Evolutionary conservation across 345 rosid species (phyloP).

Genomic region (Populus ilicifolia): DNA sequence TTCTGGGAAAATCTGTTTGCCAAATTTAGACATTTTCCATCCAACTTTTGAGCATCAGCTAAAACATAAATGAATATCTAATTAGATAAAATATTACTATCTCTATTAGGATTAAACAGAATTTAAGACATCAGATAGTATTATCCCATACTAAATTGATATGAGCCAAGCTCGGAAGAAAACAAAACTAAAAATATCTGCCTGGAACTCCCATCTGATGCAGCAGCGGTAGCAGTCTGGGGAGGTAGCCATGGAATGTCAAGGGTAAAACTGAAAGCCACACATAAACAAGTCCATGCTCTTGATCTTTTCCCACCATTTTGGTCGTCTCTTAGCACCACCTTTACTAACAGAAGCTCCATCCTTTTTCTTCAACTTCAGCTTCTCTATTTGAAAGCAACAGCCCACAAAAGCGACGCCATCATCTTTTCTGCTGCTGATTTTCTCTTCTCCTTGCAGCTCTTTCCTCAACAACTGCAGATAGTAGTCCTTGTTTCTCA

Average conservation of each 20-base stretch:
- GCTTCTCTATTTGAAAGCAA: slow-evolving; percentile 20
- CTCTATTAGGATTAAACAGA: background rate
- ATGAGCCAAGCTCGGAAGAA: too few relatives aligned
- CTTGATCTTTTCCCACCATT: slow-evolving; percentile 43
- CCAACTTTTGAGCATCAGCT: background rate
- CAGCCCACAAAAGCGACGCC: slow-evolving; percentile 10
- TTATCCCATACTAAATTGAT: too few relatives aligned
- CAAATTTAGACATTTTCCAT: background rate
- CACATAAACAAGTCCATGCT: slow-evolving; percentile 31
- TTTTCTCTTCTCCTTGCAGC: background rate
- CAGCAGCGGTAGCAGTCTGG: background rate
- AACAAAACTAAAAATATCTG: background rate
- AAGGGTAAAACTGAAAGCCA: slow-evolving; percentile 7
- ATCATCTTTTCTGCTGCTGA: background rate
- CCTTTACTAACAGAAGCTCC: background rate
- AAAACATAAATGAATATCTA: background rate
- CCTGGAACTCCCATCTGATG: background rate
- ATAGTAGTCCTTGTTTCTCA: slow-evolving; percentile 41
- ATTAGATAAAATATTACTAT: background rate
- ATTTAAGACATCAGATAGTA: background rate
- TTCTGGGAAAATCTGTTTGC: too few relatives aligned
- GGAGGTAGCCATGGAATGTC: background rate
- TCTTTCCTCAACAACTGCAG: slow-evolving; percentile 21
- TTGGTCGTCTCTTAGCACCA: background rate
- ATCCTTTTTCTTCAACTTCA: slow-evolving; percentile 10